Conservation (phyloP, 2,329 filamentous ascomycete species). For the Coniochaeta prunicola region DNA sequence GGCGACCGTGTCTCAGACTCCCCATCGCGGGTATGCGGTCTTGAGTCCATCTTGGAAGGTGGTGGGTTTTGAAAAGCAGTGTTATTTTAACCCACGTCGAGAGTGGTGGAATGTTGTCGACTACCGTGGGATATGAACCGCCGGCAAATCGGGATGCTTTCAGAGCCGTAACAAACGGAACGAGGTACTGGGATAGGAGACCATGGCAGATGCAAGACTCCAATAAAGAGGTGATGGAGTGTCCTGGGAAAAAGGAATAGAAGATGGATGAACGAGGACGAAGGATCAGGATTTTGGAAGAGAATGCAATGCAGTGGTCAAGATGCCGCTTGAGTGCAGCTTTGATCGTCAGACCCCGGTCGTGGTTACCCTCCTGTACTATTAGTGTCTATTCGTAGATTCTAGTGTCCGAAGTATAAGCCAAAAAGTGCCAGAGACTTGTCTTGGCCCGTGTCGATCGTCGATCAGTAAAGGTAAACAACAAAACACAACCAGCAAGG, state of each 20-base stretch:
- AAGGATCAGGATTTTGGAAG: background rate
- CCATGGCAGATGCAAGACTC: background rate
- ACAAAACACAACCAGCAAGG: background rate
- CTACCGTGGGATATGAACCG: background rate
- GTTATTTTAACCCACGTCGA: background rate
- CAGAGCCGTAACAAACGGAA: background rate
- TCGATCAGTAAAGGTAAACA: background rate
- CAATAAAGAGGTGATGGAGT: background rate
- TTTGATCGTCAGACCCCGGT: background rate
- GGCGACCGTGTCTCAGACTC: constrained; percentile 34
- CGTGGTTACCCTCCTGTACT: background rate
- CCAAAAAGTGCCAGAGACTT: background rate
- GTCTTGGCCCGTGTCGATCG: background rate
- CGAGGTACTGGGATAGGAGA: background rate
- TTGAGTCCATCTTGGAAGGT: constrained; percentile 34
- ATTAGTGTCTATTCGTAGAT: background rate
- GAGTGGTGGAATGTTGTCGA: background rate
- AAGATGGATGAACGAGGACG: background rate
- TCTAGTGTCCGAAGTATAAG: background rate
- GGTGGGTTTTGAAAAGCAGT: background rate
- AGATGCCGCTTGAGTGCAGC: background rate
- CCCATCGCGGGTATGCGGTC: background rate
- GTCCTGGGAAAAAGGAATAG: background rate
- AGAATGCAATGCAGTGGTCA: background rate
- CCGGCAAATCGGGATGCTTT: background rate